Evolutionary conservation across 768 basidiomycete species (phyloP).

Genomic region (Tephrocybe sp.): DNA sequence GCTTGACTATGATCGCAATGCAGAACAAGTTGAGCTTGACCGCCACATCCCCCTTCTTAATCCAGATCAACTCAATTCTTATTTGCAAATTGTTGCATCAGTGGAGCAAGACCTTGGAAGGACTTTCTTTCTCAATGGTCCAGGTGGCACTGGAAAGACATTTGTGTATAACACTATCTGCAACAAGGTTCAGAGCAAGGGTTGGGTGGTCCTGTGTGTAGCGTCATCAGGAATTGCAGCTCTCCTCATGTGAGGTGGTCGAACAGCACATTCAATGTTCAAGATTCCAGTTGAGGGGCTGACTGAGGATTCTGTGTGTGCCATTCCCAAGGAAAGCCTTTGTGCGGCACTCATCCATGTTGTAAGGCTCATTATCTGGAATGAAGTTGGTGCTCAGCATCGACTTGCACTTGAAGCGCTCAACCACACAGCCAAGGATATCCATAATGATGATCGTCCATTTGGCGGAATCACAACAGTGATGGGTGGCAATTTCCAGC

Average conservation of each 20-base stretch:
- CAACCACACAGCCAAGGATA: conserved; percentile 33
- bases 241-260: conserved; percentile 41
- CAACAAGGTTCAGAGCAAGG: conserved; percentile 21
- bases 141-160: conserved; percentile 48
- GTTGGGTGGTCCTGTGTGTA: conserved; percentile 42
- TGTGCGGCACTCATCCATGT: conserved; percentile 28
- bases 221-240: conserved; percentile 51
- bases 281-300: conserved; percentile 38
- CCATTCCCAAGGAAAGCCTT: conserved; percentile 25
- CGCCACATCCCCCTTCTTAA: conserved; percentile 23
- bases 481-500: conserved; percentile 48
- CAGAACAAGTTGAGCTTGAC: conserved; percentile 8
- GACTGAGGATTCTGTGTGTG: conserved; percentile 19
- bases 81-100: conserved; percentile 26
- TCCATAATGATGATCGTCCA: conserved; percentile 20
- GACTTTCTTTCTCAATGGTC: conserved; percentile 41
- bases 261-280: conserved; percentile 49
- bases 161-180: conserved; percentile 39
- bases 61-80: conserved; percentile 29
- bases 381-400: conserved; percentile 42
- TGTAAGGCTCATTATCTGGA: conserved; percentile 42
- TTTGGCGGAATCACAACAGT: conserved; percentile 44
- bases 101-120: conserved; percentile 18
- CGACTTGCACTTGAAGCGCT: conserved; percentile 32
- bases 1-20: conserved; percentile 25